Evolutionary conservation across 2,329 filamentous ascomycete genomes (phyloP).

Genomic region (Emmonsiellopsis sp.): DNA sequence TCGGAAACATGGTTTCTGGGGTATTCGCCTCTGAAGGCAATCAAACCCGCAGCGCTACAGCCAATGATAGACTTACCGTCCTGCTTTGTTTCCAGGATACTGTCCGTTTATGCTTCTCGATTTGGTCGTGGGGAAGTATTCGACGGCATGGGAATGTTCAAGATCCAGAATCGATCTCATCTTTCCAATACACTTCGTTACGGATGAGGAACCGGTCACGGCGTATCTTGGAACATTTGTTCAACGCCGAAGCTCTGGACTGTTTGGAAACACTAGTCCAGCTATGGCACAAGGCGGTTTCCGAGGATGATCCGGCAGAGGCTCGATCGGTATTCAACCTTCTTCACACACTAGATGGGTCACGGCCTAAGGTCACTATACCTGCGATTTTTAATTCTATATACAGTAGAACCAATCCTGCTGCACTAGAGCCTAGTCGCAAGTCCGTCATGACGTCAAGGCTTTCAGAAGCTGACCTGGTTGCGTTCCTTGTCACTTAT

Average conservation of each 20-base stretch:
- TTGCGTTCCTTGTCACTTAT: slow-evolving; percentile 85
- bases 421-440: slow-evolving; percentile 64
- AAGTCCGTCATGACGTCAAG: slow-evolving; percentile 85
- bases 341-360: slow-evolving; percentile 83
- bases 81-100: slow-evolving; percentile 95
- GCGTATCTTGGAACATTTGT: slow-evolving; percentile 82
- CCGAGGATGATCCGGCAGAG: slow-evolving; percentile 40
- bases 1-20: slow-evolving; percentile 88
- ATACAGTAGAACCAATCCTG: slow-evolving; percentile 84
- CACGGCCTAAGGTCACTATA: slow-evolving; percentile 80
- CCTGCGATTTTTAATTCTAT: slow-evolving; percentile 93
- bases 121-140: slow-evolving; percentile 85
- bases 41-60: slow-evolving; percentile 72
- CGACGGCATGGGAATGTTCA: slow-evolving; percentile 36
- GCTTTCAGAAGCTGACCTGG: slow-evolving; percentile 72
- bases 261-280: slow-evolving; percentile 86
- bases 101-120: slow-evolving; percentile 80
- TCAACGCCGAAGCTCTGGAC: slow-evolving; percentile 83
- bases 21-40: slow-evolving; percentile 73
- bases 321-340: slow-evolving; percentile 68
- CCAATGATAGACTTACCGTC: slow-evolving; percentile 87
- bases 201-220: slow-evolving; percentile 85
- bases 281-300: slow-evolving; percentile 58
- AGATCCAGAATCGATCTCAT: slow-evolving; percentile 63
- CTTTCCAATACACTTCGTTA: slow-evolving; percentile 82